Evolutionary conservation across 148 eudicot species (phyloP), one percentile per base, ranked within the genome.

Genomic region (Drosera capensis): DNA sequence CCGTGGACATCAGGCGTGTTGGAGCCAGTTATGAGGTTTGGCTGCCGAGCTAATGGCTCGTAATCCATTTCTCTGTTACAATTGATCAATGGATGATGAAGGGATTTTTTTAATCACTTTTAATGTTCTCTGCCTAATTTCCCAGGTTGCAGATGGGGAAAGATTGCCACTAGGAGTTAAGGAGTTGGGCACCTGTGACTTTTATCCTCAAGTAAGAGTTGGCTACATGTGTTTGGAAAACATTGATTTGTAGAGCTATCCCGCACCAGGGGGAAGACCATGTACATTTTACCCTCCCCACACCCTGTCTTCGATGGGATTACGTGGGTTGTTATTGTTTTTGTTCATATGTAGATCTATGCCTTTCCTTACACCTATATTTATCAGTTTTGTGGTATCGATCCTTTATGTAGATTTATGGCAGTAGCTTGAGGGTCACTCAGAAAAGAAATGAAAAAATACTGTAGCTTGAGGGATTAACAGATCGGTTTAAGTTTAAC

Each of bases 131-230:
- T 34, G 23, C 16, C 5, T 49, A n/a, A 7, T 40, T 44, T 65
- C 51, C 55, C 68, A 90, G 99, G 87, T 73, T 45, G 77, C 95
- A 54, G 99, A 90, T 72, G 99, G 99, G 40, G 99, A 90, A 62
- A 74, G 99, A 61, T 58, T 90, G 60, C 99, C 95, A 20, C 62
- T 90, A 58, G 82, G 85, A 26, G 86, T 90, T 23, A 90, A 80
- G 68, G 99, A 90, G 71, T 65, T 90, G 77, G 99, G 99, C 45
- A 75, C 82, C 34, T 90, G 99, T 60, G 99, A 90, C 68, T 88
- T 90, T 62, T 90, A 90, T 68, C 99, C 99, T 20, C 99, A 90
- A 72, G 99, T 80, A 55, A 65, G n/a, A n/a, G 77, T 55, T 65
- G n/a, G 40, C 57, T 41, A 41, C 24, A 3, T 20, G 8, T n/a